Evolutionary conservation across 2,329 filamentous ascomycete genomes (phyloP).

Genomic region (Colletotrichum sp.): DNA sequence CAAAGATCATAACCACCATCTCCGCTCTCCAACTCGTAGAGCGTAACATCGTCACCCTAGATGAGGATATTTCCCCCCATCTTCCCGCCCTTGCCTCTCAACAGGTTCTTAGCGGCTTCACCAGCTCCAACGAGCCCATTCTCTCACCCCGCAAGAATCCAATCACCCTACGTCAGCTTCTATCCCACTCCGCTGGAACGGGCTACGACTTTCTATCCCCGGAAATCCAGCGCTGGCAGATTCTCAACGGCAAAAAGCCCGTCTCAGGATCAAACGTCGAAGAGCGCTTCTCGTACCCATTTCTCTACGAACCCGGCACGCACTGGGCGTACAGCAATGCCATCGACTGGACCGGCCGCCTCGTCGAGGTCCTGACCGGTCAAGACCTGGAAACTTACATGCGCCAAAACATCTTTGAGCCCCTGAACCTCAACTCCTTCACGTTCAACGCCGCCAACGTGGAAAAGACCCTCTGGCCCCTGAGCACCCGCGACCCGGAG

Average conservation of each 20-base stretch:
- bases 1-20: constrained; percentile 54
- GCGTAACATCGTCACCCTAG: constrained; percentile 46
- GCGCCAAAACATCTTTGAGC: constrained; percentile 46
- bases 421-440: constrained; percentile 41
- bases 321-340: constrained; percentile 33
- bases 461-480: neutral
- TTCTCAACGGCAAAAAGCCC: neutral
- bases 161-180: constrained; percentile 50
- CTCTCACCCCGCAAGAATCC: constrained; percentile 29
- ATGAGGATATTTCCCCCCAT: constrained; percentile 46
- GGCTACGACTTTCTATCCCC: constrained; percentile 39
- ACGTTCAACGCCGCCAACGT: neutral
- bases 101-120: constrained; percentile 48
- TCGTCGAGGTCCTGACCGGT: constrained; percentile 28
- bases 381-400: constrained; percentile 25
- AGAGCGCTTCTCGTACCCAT: constrained; percentile 31
- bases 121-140: constrained; percentile 30
- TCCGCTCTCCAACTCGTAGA: constrained; percentile 60
- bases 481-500: constrained; percentile 15
- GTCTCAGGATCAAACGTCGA: constrained; percentile 35
- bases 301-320: constrained; percentile 32
- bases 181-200: constrained; percentile 51
- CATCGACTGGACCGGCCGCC: constrained; percentile 31
- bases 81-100: constrained; percentile 48
- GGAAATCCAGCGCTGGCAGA: constrained; percentile 12